These are phyloP conservation scores for Breviolum minutum DNA, from an alignment of 73 alveolate species.

Conservation along the genomic window DNA sequence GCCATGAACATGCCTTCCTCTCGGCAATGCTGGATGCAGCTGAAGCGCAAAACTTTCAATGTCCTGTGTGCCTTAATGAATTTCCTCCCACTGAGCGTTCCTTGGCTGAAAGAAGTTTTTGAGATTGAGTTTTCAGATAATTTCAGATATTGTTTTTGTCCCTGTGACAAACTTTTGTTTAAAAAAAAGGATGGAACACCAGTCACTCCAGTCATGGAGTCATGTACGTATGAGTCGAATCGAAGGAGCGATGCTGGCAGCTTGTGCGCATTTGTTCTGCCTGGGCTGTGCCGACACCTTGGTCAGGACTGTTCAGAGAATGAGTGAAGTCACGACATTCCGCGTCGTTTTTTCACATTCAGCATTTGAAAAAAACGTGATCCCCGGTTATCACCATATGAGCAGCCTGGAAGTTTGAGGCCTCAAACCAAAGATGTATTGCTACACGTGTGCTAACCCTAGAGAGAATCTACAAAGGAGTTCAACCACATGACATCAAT, in stretches of 20 bases:
- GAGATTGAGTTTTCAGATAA: background rate
- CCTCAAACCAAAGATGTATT: too few species aligned
- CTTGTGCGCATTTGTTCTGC: constrained; percentile 89
- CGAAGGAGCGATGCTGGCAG: constrained; percentile 83
- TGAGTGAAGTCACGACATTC: too few species aligned
- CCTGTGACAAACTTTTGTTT: background rate
- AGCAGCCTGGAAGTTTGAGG: too few species aligned
- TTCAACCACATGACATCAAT: too few species aligned
- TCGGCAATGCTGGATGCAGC: constrained; percentile 81
- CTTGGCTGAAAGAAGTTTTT: background rate
- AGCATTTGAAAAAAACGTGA: too few species aligned
- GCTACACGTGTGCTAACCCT: too few species aligned
- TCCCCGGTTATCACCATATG: too few species aligned
- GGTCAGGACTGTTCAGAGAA: constrained; percentile 15
- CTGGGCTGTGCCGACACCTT: constrained; percentile 68
- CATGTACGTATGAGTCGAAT: background rate
- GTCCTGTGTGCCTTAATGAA: constrained; percentile 79
- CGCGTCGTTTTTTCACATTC: too few species aligned
- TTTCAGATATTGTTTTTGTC: too few species aligned
- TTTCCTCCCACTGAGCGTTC: constrained; percentile 65
- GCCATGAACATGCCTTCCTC: constrained; percentile 77
- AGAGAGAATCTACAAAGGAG: too few species aligned
- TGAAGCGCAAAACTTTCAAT: constrained; percentile 27
- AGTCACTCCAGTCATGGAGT: too few species aligned
- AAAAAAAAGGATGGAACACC: too few species aligned